Percentiles rank a stretch among this genome's conserved stretches.
Conservation (phyloP, 331 rosid species). For the Cucumis variabilis region DNA sequence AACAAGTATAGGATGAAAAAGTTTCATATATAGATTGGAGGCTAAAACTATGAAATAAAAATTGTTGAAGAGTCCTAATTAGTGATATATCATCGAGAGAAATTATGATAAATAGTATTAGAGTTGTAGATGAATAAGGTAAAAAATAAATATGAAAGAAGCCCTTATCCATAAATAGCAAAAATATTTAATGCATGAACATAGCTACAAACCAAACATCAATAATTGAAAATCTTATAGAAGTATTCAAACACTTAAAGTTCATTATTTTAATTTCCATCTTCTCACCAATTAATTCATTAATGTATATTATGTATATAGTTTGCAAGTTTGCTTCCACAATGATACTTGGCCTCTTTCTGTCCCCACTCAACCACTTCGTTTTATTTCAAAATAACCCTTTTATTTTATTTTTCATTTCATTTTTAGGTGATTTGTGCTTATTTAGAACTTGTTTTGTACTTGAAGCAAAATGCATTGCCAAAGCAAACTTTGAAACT, state of each 20-base stretch:
- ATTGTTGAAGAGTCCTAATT: neutral
- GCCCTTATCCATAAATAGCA: neutral
- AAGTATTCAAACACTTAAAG: neutral
- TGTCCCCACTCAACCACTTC: constrained; percentile 30
- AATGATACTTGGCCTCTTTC: neutral
- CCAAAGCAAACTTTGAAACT: constrained; percentile 5
- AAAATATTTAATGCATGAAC: neutral
- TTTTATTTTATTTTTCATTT: neutral
- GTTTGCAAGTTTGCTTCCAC: constrained; percentile 26
- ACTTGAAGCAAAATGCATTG: constrained; percentile 21
- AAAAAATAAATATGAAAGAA: neutral
- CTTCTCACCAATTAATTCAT: neutral
- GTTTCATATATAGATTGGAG: neutral
- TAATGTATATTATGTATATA: neutral
- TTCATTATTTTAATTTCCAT: neutral
- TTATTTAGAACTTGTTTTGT: constrained; percentile 18
- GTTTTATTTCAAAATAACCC: constrained; percentile 26
- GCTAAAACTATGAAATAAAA: neutral
- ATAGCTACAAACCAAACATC: neutral
- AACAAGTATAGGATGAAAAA: neutral
- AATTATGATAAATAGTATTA: neutral
- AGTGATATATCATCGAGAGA: neutral
- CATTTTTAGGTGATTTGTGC: neutral
- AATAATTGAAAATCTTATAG: constrained; percentile 4
- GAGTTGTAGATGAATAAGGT: neutral